Conservation (phyloP, 2,329 filamentous ascomycete species). For the Ophiostoma sp. region DNA sequence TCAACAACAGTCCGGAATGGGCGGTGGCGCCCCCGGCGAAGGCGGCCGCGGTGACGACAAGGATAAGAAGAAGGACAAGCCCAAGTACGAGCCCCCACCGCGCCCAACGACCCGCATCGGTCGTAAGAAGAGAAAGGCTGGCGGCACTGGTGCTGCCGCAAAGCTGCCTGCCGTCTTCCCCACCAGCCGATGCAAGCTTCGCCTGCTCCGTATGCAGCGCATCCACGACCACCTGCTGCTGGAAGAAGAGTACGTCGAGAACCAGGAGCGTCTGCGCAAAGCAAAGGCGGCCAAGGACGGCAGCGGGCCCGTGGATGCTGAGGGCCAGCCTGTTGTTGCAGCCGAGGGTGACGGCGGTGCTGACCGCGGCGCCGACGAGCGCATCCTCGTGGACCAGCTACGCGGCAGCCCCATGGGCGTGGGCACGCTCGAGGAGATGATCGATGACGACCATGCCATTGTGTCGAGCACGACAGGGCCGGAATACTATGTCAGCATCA, state of each 20-base stretch:
- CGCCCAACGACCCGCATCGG: slow-evolving; percentile 94
- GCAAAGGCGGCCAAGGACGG: slow-evolving; percentile 76
- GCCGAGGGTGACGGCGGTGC: slow-evolving; percentile 37
- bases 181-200: slow-evolving; percentile 93
- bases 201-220: slow-evolving; percentile 95
- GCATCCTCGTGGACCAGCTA: slow-evolving; percentile 95
- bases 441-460: slow-evolving; percentile 98
- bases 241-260: slow-evolving; percentile 98
- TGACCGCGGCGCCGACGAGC: slow-evolving; percentile 90
- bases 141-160: slow-evolving; percentile 85
- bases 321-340: slow-evolving; percentile 55
- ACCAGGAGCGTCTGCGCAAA: slow-evolving; percentile 92
- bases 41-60: slow-evolving; percentile 76
- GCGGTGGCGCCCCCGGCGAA: slow-evolving; percentile 58
- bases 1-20: slow-evolving; percentile 83
- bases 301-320: slow-evolving; percentile 53
- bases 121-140: slow-evolving; percentile 96
- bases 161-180: slow-evolving; percentile 94
- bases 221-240: slow-evolving; percentile 95
- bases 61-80: slow-evolving; percentile 99
- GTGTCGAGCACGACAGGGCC: slow-evolving; percentile 95
- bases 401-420: slow-evolving; percentile 97
- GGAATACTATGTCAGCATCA: slow-evolving; percentile 99
- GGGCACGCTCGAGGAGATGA: slow-evolving; percentile 95
- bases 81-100: slow-evolving; percentile 98